Percentiles rank a stretch among this genome's conserved stretches.
Evolutionary conservation across 73 alveolate genomes (phyloP).

Genomic region (Paramecium octaurelia): DNA sequence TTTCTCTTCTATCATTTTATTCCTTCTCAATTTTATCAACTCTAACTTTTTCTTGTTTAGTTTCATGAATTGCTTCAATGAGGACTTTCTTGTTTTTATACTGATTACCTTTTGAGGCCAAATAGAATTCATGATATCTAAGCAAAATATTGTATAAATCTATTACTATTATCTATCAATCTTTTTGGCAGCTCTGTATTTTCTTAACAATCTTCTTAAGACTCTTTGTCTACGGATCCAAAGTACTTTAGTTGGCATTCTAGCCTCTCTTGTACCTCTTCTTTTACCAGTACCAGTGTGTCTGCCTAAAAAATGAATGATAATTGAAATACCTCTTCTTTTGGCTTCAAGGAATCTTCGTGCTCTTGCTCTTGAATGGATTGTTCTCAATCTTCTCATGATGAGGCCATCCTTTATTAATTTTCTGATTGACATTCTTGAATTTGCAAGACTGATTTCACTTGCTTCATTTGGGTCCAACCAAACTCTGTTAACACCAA

Average conservation of each 20-base stretch:
- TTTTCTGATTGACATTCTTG: constrained; percentile 90
- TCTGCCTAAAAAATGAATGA: constrained; percentile 60
- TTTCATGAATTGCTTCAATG: constrained; percentile 95
- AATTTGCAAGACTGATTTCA: constrained; percentile 94
- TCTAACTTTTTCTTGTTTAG: constrained; percentile 69
- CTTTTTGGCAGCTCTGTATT: constrained; percentile 95
- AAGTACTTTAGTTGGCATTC: constrained; percentile 97
- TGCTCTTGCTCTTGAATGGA: constrained; percentile 97
- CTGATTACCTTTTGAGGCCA: constrained; percentile 96
- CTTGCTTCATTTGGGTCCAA: constrained; percentile 97
- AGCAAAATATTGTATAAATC: background rate
- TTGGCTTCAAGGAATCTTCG: constrained; percentile 80
- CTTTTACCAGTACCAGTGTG: constrained; percentile 98
- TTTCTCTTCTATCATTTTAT: constrained; percentile 62
- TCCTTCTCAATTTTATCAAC: constrained; percentile 55
- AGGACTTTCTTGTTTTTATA: constrained; percentile 96
- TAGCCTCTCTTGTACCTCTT: constrained; percentile 95
- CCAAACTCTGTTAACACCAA: constrained; percentile 95
- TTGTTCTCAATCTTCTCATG: constrained; percentile 91
- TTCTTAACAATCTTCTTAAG: constrained; percentile 95
- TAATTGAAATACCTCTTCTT: constrained; percentile 70
- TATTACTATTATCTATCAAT: constrained; percentile 88
- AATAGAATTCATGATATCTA: constrained; percentile 93
- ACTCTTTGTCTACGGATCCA: constrained; percentile 99
- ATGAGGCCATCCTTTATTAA: constrained; percentile 95